Conservation (phyloP, 371 early-diverging fungal genomes). For the Gilbertella persicaria region DNA sequence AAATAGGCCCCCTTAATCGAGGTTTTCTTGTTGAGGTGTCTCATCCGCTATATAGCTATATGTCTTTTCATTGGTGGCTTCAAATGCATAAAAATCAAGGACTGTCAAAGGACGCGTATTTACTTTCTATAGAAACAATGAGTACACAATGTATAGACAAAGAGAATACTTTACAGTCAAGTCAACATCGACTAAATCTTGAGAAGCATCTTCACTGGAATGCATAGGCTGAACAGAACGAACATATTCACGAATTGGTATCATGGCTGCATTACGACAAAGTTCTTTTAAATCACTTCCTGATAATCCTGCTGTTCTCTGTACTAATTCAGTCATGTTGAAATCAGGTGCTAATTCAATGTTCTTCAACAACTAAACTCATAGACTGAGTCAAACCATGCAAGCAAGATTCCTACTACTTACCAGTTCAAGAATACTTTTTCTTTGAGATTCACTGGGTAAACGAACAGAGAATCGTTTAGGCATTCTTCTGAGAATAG, state of each 20-base stretch:
- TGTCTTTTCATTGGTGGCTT: conserved; percentile 40
- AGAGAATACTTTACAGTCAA: conserved; percentile 23
- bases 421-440: conserved; percentile 85
- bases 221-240: conserved; percentile 46
- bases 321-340: conserved; percentile 74
- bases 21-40: conserved; percentile 33
- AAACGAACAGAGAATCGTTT: conserved; percentile 91
- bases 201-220: conserved; percentile 28
- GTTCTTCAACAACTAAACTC: conserved; percentile 67
- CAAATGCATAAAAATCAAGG: conserved; percentile 62
- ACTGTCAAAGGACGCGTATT: conserved; percentile 62
- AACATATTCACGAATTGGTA: conserved; percentile 91
- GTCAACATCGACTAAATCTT: conserved; percentile 40
- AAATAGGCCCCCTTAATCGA: conserved; percentile 32
- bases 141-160: not conserved
- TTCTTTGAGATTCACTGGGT: conserved; percentile 89
- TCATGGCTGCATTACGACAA: conserved; percentile 94
- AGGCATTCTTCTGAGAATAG: conserved; percentile 97
- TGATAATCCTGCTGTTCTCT: conserved; percentile 83
- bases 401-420: conserved; percentile 6
- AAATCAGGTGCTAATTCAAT: conserved; percentile 72
- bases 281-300: conserved; percentile 97
- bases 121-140: conserved; percentile 39
- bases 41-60: conserved; percentile 18
- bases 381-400: not conserved